Conservation (phyloP, 148 eudicot species). For the Bassia scoparia region DNA sequence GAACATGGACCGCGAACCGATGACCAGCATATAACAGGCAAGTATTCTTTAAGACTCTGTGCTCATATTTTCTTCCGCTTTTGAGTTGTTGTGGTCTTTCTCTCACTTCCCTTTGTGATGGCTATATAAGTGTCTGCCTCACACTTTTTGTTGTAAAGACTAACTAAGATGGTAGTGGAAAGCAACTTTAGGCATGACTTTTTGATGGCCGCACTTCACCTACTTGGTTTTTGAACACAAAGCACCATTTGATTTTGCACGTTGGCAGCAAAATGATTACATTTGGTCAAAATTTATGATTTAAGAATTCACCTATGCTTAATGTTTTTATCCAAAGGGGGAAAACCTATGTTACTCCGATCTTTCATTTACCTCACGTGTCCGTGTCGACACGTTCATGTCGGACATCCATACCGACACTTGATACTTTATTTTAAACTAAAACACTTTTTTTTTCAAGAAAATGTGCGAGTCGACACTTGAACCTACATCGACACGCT, state of each 20-base stretch:
- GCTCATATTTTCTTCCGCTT: conserved; percentile 18
- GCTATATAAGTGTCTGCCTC: conserved; percentile 10
- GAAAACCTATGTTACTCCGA: too few relatives aligned
- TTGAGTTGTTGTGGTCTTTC: conserved; percentile 6
- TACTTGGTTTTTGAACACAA: conserved; percentile 33
- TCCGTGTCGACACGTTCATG: too few relatives aligned
- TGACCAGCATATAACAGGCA: conserved; percentile 5
- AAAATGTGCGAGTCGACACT: too few relatives aligned
- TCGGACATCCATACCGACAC: too few relatives aligned
- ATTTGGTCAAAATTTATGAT: conserved; percentile 3
- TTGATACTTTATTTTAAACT: too few relatives aligned
- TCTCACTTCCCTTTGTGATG: conserved; percentile 14
- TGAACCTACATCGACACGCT: too few relatives aligned
- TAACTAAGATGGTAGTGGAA: conserved; percentile 24
- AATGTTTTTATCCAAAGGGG: background rate
- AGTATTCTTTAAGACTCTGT: conserved; percentile 15
- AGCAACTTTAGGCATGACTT: conserved; percentile 22
- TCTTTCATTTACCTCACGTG: too few relatives aligned
- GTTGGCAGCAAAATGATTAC: conserved; percentile 8
- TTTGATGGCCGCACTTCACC: conserved; percentile 45
- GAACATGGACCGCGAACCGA: conserved; percentile 13
- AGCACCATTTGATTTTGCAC: conserved; percentile 21
- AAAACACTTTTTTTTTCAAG: too few relatives aligned
- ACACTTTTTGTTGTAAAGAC: conserved; percentile 15
- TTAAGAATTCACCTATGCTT: background rate